Percentiles rank a stretch among this genome's conserved stretches.
Conservation (phyloP, 2,329 filamentous ascomycete genomes). For the Colletotrichum tamarilloi region DNA sequence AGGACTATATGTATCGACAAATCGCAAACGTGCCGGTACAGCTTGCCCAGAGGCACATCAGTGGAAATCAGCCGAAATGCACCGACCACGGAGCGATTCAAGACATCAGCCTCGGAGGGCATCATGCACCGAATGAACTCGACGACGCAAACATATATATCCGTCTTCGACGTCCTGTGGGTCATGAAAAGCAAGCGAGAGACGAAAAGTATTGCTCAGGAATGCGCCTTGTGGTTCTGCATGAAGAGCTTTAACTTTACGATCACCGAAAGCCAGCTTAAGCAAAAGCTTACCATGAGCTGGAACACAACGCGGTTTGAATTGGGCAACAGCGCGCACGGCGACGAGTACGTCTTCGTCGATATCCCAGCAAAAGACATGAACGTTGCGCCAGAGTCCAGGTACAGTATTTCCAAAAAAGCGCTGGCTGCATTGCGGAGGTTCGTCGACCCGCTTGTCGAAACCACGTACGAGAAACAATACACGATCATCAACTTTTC, state of each 20-base stretch:
- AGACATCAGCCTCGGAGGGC: constrained; percentile 39
- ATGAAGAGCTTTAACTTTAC: constrained; percentile 45
- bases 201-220: constrained; percentile 39
- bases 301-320: constrained; percentile 46
- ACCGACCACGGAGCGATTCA: constrained; percentile 42
- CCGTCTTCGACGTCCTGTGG: constrained; percentile 49
- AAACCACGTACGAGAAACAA: constrained; percentile 45
- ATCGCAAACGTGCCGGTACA: constrained; percentile 43
- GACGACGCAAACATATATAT: constrained; percentile 44
- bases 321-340: constrained; percentile 40
- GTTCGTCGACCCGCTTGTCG: constrained; percentile 47
- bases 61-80: constrained; percentile 38
- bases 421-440: constrained; percentile 44
- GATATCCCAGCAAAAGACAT: constrained; percentile 44
- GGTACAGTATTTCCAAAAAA: constrained; percentile 46
- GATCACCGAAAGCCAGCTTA: constrained; percentile 43
- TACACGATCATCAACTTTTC: constrained; percentile 45
- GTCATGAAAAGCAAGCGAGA: constrained; percentile 39
- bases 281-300: constrained; percentile 39
- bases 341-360: constrained; percentile 46
- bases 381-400: constrained; percentile 39
- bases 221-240: constrained; percentile 52
- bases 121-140: constrained; percentile 32
- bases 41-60: constrained; percentile 43
- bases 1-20: constrained; percentile 37